Base-by-base conservation (phyloP, 2,329 filamentous ascomycete species). In the Neofusicoccum kwambonambiense region DNA sequence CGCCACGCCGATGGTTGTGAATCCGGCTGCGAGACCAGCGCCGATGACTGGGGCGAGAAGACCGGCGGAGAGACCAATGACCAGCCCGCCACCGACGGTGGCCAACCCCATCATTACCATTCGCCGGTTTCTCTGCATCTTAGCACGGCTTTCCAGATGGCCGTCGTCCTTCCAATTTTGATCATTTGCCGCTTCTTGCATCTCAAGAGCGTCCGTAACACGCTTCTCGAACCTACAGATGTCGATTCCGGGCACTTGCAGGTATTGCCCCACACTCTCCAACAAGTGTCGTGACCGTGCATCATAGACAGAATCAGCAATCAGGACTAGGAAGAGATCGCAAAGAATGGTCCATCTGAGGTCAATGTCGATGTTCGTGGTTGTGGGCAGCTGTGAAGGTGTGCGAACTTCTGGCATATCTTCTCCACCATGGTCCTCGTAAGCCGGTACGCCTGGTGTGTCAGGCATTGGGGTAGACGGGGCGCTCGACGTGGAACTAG, bases 141-240 rank as follows among this genome's bases (percentile, higher is more conserved):
- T 97, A 60, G 91, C 86, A 52, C 95, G 87, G 65, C 83, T 86
- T 76, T 97, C 92, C 84, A 98, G 92, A 75, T 98, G 93, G 69
- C 96, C 92, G 11, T 95, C 90, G 76, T 99, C 95, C 69, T 97
- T 96, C 95, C 95, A 99, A 68, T 94, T 97, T 78, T 99, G 95
- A 72, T 94, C 96, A 68, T 93, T 90, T 5, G 92, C 92, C 52
- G 91, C 89, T 77, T 98, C 93, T 78, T 98, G 94, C 92, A 99
- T 97, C 77, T 99, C 95, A 22, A 99, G 82, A 0, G 95, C 93
- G 77, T 99, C 95, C 7, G 95, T 97, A 5, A 99, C 92, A 62
- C 93, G 90, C 80, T 97, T 98, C 79, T 99, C 95, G 73, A 99
- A 99, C 44, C 92, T 89, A 77, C 93, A 96, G 65, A 98, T 96